phyloP scores from a whole-genome alignment of 139 green algal species.

The Chlamydomonas asymmetrica region DNA sequence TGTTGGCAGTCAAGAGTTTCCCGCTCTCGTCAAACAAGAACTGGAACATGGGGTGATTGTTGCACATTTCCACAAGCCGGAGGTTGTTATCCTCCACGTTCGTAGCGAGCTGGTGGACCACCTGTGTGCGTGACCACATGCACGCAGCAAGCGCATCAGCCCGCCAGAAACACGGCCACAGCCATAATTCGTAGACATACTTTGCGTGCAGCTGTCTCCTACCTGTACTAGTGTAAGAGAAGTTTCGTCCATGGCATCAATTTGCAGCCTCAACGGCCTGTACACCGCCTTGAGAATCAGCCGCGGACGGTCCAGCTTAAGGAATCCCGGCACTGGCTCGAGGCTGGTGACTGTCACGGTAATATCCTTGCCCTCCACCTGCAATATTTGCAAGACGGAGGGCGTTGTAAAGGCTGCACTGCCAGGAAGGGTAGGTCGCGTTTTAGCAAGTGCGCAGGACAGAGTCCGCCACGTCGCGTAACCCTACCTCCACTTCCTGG shows the following conservation, averaged over 20 bases:
- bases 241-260: not conserved
- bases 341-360: conserved; percentile 15
- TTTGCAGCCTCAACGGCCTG: conserved; percentile 13
- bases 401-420: too few species aligned
- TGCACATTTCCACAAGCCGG: conserved; percentile 56
- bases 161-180: not conserved
- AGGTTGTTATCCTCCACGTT: conserved; percentile 39
- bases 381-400: not conserved
- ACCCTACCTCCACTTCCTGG: conserved; percentile 33
- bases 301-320: conserved; percentile 26
- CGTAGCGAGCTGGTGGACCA: conserved; percentile 16
- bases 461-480: not conserved
- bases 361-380: conserved; percentile 38
- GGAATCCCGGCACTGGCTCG: conserved; percentile 29
- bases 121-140: not conserved
- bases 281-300: conserved; percentile 28
- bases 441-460: not conserved
- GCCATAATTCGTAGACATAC: not conserved
- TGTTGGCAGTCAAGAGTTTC: conserved; percentile 61
- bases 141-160: not conserved
- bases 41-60: conserved; percentile 69
- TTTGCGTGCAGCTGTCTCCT: not conserved
- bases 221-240: too few species aligned
- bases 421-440: too few species aligned
- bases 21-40: conserved; percentile 66